Conservation (phyloP, 257 asterid genomes). For the Solanum sejunctum region DNA sequence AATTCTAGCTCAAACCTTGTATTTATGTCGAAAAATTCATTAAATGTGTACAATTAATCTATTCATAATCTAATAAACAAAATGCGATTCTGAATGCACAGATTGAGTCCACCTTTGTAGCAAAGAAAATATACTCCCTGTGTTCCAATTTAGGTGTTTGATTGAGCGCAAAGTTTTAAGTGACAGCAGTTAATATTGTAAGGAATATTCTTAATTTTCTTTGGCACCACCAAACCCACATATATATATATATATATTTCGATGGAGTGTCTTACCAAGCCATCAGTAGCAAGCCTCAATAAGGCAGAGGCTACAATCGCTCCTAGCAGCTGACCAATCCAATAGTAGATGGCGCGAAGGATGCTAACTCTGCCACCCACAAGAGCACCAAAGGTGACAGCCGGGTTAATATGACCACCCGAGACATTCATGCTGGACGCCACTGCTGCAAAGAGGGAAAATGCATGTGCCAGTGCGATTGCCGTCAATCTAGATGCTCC, state of each 20-base stretch:
- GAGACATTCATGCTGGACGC: constrained; percentile 83
- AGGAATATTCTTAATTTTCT: no score
- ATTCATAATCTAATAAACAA: background rate
- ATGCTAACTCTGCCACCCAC: constrained; percentile 75
- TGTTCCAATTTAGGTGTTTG: background rate
- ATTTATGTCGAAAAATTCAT: background rate
- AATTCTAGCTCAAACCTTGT: background rate
- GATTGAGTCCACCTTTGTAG: background rate
- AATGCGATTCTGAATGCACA: background rate
- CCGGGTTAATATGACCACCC: constrained; percentile 89
- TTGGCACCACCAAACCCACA: background rate
- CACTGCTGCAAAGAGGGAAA: constrained; percentile 67
- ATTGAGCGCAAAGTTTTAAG: no score
- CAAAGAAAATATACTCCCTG: no score
- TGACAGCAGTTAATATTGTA: background rate
- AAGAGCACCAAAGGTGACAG: constrained; percentile 83
- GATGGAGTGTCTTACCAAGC: constrained; percentile 29
- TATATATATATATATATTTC: no score
- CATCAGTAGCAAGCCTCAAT: constrained; percentile 53
- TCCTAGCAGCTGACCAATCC: constrained; percentile 91
- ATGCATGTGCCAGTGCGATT: constrained; percentile 64
- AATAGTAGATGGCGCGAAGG: constrained; percentile 68
- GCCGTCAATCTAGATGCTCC: constrained; percentile 47
- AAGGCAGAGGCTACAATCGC: constrained; percentile 66
- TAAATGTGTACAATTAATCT: background rate